Evolutionary conservation across 331 rosid species (phyloP), one percentile per base, ranked within the genome.

Genomic region (Quercus tomentella): DNA sequence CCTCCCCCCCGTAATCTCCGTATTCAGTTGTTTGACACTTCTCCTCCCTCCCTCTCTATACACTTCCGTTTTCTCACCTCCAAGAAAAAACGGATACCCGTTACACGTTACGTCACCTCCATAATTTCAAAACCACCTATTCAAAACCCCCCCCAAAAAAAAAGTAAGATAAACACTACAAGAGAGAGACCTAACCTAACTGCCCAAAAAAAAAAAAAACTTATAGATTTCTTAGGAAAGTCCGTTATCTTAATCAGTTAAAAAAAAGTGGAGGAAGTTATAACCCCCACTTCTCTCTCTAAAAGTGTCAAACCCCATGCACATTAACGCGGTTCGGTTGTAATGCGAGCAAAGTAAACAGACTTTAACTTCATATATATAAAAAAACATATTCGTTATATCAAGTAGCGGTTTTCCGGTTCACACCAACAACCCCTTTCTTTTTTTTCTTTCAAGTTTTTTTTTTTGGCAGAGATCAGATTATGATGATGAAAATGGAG

Each of bases 351-450:
- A 63, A 56, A 51, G 63, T 54, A 58, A 41, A 41, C 49, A 41
- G 49, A 8, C 49, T 41, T 41, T 41, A 41, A 41, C 49, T 41
- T 41, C 49, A 41, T 41, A 9, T 41, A 2, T 41, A 41, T 41
- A 12, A 3, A 12, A 1, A 41, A 41, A 2, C 1, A 41, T 8
- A 76, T 73, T 82, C 77, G 87, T 90, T 84, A 84, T 76, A 71
- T 66, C 8, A 45, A 82, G 77, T 45, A 67, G 83, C 92, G 81
- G 89, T 84, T 90, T 89, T 83, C 66, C 87, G 81, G 91, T 90
- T 92, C 91, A 83, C 89, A 81, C 87, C 88, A 87, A 86, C 89
- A 55, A 82, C 78, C 82, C 75, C 73, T 57, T 66, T 58, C 43
- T 68, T 45, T 41, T 9, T 8, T 1, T 35, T 1, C 7, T 6